Percentiles rank a stretch among this genome's conserved stretches.
Evolutionary conservation across 2,329 filamentous ascomycete genomes (phyloP).

Genomic region (Pseudopyricularia javanii): DNA sequence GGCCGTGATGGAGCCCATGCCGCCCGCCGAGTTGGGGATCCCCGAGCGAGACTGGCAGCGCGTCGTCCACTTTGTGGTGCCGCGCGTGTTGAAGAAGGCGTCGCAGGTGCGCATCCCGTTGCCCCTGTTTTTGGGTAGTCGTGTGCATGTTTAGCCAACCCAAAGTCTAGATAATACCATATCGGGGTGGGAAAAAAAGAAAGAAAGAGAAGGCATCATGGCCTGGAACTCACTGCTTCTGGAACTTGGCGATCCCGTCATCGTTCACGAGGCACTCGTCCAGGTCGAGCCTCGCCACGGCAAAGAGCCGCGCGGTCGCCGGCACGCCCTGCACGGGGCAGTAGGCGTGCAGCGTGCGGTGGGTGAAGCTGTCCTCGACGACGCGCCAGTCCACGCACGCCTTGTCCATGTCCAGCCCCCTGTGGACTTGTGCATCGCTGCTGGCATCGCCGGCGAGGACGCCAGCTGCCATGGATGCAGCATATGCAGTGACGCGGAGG

Average conservation of each 20-base stretch:
- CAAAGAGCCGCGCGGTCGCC: not conserved
- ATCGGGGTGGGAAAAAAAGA: not conserved
- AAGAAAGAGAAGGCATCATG: too few relatives aligned
- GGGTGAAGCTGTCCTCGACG: not conserved
- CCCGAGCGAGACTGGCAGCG: not conserved
- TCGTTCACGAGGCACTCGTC: not conserved
- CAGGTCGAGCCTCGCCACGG: not conserved
- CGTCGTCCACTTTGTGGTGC: not conserved
- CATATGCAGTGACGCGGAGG: not conserved
- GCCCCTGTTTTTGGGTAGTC: not conserved
- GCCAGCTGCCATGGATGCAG: not conserved
- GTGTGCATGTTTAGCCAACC: too few relatives aligned
- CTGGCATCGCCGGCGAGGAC: not conserved
- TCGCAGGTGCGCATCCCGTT: not conserved
- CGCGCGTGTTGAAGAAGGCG: not conserved
- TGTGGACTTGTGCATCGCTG: not conserved
- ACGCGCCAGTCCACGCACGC: not conserved
- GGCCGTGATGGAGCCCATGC: not conserved
- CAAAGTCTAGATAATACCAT: not conserved
- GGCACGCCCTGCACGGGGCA: not conserved
- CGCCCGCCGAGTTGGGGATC: not conserved
- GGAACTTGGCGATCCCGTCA: not conserved
- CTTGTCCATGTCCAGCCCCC: not conserved
- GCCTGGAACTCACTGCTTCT: not conserved
- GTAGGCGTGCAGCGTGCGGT: not conserved